Evolutionary conservation across 2,329 filamentous ascomycete genomes (phyloP), one percentile per base, ranked within the genome.

Genomic region (Monosporascus sp.): DNA sequence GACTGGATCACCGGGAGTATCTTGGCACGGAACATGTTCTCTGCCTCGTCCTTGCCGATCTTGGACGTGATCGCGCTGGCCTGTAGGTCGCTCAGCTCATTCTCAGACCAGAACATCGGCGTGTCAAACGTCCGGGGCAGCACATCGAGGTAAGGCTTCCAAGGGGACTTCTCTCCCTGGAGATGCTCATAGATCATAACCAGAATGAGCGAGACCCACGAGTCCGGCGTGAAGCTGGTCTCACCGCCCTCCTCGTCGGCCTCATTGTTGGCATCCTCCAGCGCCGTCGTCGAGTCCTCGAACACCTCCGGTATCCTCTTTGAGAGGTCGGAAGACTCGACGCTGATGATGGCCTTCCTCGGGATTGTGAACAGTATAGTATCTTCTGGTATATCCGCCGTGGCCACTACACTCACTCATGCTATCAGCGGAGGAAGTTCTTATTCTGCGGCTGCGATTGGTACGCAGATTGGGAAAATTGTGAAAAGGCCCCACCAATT

Each of bases 291-390:
- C 64, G 51, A 59, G 39, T 70, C 66, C 17, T 69, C 70, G 53
- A 87, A 79, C 54, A 85, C 69, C 46, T 77, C 69, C 0, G 83
- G 78, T 22, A 86, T 77, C 68, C 75, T 77, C 61, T 70, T 73
- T 24, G 80, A 78, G 31, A 96, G 76, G 48, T 80, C 77, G 1
- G 90, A 94, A 41, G 88, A 95, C 65, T 87, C 79, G 22, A 82
- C 76, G 60, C 82, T 88, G 65, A 96, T 82, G 57, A 96, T 85
- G 49, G 80, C 75, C 47, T 76, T 72, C 56, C 88, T 83, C 2
- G 90, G 90, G 56, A 96, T 88, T 47, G 83, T 86, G 74, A 96
- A 96, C 44, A 96, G 79, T 48, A 87, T 81, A 53, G 90, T 89
- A 56, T 91, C 88, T 61, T 88, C 80, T 18, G 77, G 72, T 51